A percentile compares a stretch with the other conserved stretches of the same genome.
These are phyloP conservation scores for Suhomyces coccinellae DNA, from an alignment of 1,139 yeast genomes.

Conservation along the genomic window DNA sequence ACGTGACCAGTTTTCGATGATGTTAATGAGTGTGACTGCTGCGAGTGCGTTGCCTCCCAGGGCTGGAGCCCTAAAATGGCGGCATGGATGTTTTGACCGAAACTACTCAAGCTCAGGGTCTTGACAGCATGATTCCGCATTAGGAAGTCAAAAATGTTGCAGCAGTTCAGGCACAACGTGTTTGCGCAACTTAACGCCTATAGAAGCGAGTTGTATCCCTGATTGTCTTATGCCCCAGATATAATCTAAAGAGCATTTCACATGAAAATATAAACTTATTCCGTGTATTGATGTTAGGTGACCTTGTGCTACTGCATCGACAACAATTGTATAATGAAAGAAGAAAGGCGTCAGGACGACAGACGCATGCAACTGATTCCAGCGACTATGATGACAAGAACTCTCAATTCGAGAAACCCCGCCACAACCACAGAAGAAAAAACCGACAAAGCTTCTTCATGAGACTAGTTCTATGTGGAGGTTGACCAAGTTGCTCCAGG, in stretches of 20 bases:
- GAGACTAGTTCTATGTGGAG: neutral
- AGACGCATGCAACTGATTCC: too few species aligned
- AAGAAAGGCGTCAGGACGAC: too few species aligned
- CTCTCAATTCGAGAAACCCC: neutral
- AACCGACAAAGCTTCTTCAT: neutral
- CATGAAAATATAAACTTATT: too few species aligned
- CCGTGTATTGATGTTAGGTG: slow-evolving; percentile 6
- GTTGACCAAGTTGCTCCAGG: neutral
- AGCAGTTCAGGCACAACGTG: neutral
- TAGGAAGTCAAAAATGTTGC: slow-evolving; percentile 1
- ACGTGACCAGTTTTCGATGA: slow-evolving; percentile 2
- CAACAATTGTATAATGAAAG: neutral
- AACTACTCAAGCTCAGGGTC: neutral
- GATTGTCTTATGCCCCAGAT: too few species aligned
- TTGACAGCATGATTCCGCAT: neutral
- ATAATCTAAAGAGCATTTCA: too few species aligned
- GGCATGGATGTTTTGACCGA: neutral
- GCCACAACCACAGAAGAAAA: neutral
- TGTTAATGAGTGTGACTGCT: neutral
- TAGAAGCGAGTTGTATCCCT: too few species aligned
- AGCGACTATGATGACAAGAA: too few species aligned
- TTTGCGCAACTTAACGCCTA: too few species aligned
- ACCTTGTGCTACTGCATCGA: slow-evolving; percentile 5
- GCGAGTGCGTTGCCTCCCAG: neutral
- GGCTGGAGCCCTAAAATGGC: slow-evolving; percentile 5